phyloP scores from a whole-genome alignment of 768 basidiomycete species.

The Agrocybe pediades region DNA sequence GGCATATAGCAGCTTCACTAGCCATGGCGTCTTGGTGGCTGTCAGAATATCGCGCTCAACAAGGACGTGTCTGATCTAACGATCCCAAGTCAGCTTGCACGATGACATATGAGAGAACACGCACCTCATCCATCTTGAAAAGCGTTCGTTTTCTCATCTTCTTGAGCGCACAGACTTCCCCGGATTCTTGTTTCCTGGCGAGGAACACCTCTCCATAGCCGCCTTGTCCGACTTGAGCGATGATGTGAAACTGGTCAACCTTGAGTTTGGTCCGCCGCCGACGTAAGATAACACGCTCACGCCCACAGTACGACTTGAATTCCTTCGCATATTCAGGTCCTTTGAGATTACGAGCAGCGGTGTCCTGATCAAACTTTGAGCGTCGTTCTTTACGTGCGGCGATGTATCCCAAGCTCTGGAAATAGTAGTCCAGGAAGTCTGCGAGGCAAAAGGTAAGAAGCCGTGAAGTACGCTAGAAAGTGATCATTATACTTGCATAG shows the following conservation, averaged over 20 bases:
- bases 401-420: conserved; percentile 90
- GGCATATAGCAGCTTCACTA: conserved; percentile 92
- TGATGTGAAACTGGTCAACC: conserved; percentile 96
- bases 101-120: conserved; percentile 7
- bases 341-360: conserved; percentile 62
- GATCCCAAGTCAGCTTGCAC: conserved; percentile 2
- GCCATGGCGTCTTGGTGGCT: conserved; percentile 96
- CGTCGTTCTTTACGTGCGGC: conserved; percentile 85
- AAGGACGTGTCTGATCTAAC: conserved; percentile 92
- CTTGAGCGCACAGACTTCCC: conserved; percentile 96
- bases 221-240: conserved; percentile 98
- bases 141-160: conserved; percentile 95
- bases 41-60: conserved; percentile 98
- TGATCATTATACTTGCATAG: conserved; percentile 63
- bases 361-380: conserved; percentile 81
- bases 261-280: conserved; percentile 90
- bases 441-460: conserved; percentile 4
- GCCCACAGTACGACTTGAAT: conserved; percentile 90
- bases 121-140: conserved; percentile 97
- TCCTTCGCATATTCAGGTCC: conserved; percentile 68
- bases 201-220: conserved; percentile 98
- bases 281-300: conserved; percentile 91
- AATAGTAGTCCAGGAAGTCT: conserved; percentile 99
- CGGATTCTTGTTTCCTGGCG: conserved; percentile 92
- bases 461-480: conserved; percentile 4